Evolutionary conservation across 83 land plant species (phyloP).

Genomic region (Picea abies): DNA sequence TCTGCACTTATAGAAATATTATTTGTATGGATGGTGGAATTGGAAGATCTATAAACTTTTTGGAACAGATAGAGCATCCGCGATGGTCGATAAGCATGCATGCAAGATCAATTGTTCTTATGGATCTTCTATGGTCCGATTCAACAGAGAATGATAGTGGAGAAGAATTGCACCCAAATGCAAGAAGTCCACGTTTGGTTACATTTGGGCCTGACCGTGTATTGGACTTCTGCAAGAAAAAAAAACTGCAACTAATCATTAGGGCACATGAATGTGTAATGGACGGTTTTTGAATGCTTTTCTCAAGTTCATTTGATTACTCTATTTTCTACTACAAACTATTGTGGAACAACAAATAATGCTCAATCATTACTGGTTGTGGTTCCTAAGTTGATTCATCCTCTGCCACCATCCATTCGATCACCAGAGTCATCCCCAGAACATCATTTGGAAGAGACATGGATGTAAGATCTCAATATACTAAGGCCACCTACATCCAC

Average conservation of each 20-base stretch:
- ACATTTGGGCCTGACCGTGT: constrained; percentile 95
- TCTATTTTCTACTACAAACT: constrained; percentile 89
- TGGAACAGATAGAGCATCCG: constrained; percentile 83
- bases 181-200: constrained; percentile 77
- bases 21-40: too few species aligned
- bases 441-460: constrained; percentile 54
- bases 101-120: constrained; percentile 82
- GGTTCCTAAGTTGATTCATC: constrained; percentile 90
- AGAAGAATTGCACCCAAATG: constrained; percentile 77
- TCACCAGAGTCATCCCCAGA: constrained; percentile 83
- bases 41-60: constrained; percentile 67
- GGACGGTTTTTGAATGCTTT: constrained; percentile 95
- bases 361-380: constrained; percentile 86
- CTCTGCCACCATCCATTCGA: constrained; percentile 73
- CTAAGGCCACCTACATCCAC: constrained; percentile 94
- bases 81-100: constrained; percentile 96
- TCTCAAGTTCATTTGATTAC: constrained; percentile 95
- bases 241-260: constrained; percentile 84
- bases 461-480: constrained; percentile 92
- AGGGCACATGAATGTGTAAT: constrained; percentile 97
- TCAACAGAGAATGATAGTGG: constrained; percentile 83
- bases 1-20: too few species aligned
- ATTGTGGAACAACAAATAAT: constrained; percentile 93
- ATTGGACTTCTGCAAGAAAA: constrained; percentile 85
- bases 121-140: constrained; percentile 97